Percentiles rank a stretch among this genome's conserved stretches.
Conservation (phyloP, 257 asterid species). For the Scutellaria galericulata region DNA sequence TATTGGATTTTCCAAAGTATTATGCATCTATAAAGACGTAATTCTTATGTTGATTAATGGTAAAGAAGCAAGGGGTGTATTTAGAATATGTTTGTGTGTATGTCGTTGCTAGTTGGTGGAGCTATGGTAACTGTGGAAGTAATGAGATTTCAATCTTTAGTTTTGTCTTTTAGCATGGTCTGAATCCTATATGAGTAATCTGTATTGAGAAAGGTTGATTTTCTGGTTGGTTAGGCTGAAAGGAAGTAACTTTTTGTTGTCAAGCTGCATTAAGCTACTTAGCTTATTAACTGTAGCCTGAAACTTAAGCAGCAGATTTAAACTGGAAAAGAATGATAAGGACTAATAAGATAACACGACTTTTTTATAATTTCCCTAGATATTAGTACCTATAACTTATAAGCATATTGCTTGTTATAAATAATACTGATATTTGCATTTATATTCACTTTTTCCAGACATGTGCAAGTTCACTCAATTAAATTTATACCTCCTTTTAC, state of each 20-base stretch:
- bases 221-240: neutral
- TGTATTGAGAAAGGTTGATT: neutral
- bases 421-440: neutral
- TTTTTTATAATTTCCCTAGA: neutral
- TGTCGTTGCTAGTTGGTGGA: neutral
- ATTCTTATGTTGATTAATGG: neutral
- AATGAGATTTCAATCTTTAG: neutral
- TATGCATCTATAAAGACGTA: conserved; percentile 1
- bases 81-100: neutral
- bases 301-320: too few relatives aligned
- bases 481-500: neutral
- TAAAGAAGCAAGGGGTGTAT: neutral
- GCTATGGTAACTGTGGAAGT: conserved; percentile 12
- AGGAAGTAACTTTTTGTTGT: conserved; percentile 1
- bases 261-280: neutral
- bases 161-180: neutral
- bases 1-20: neutral
- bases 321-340: too few relatives aligned
- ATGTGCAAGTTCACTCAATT: neutral
- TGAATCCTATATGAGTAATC: neutral
- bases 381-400: neutral
- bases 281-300: neutral
- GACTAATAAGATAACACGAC: too few relatives aligned
- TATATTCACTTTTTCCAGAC: neutral
- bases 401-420: neutral